Evolutionary conservation across 768 basidiomycete species (phyloP).

Genomic region (Leccinellum rugosiceps): DNA sequence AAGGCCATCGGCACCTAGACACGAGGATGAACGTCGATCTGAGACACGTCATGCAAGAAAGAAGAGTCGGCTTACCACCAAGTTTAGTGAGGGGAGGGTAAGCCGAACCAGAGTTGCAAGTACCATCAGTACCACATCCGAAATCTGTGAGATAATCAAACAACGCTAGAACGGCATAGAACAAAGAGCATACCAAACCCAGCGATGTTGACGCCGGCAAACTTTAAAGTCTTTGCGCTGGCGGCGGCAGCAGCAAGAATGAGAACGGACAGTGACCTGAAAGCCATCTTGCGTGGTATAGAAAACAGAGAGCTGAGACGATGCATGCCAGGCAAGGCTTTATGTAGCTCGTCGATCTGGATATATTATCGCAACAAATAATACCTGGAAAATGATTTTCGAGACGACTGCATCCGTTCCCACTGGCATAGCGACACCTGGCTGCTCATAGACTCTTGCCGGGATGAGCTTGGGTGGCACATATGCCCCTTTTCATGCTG

Average conservation of each 20-base stretch:
- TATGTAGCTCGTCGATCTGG: conserved; percentile 7
- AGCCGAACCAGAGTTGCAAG: conserved; percentile 37
- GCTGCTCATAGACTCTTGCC: neutral
- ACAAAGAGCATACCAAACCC: conserved; percentile 38
- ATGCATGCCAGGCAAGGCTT: neutral
- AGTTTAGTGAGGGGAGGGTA: conserved; percentile 45
- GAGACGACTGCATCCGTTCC: neutral
- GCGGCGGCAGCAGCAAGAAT: conserved; percentile 9
- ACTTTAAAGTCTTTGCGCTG: conserved; percentile 28
- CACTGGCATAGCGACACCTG: conserved; percentile 2
- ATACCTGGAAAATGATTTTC: conserved; percentile 1
- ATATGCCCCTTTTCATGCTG: neutral
- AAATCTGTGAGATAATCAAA: conserved; percentile 34
- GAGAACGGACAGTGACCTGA: conserved; percentile 15
- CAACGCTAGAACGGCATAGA: neutral
- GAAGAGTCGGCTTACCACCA: conserved; percentile 30
- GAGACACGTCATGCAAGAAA: neutral
- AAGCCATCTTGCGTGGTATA: conserved; percentile 12
- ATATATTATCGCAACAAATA: conserved; percentile 5
- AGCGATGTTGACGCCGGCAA: conserved; percentile 50
- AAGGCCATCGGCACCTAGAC: conserved; percentile 10
- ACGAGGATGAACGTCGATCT: neutral
- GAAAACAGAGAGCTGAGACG: neutral
- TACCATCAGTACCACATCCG: conserved; percentile 45
- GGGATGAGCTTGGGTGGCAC: neutral